Base-by-base conservation (phyloP, 257 asterid genomes). In the Jaltomata sinuosa region DNA sequence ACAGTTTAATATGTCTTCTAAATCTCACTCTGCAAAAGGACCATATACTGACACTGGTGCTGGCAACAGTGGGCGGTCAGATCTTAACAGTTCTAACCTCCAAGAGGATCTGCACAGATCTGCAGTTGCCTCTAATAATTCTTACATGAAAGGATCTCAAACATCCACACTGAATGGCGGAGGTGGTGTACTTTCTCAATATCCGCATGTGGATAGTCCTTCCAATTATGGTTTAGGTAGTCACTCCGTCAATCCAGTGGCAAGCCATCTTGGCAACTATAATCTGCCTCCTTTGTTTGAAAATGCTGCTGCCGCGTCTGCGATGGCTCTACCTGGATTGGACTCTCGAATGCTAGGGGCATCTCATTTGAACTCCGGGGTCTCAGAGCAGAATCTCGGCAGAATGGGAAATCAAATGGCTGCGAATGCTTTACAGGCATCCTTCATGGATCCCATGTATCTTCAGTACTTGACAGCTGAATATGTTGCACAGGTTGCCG, bases 251-350 rank as follows among this genome's bases (percentile, higher is more conserved):
- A 94, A 92, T 87, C 97, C 97, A 45, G 82, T 91, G 83, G 67
- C 97, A 0, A 92, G 94, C 82, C 95, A 92, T 61, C 93, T 90
- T 76, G 94, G 95, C 42, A 90, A 90, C 85, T 69, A 88, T 52
- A 94, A 94, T 87, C 87, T 97, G 76, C 99, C 98, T 11, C 99
- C 97, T 2, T 89, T 97, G 86, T 95, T 93, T 84, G 98, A 92
- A 90, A 97, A 93, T 89, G 99, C 98, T 90, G 99, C 97, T 84
- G 96, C 92, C 32, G 97, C 91, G 45, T 93, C 98, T 47, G 99
- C 94, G 27, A 85, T 94, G 94, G 97, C 84, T 76, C 84, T 88
- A 38, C 93, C 97, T 62, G 97, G 96, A 53, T 88, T 92, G 91
- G 99, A 94, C 84, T 87, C 98, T 38, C 89, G 97, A 85, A 87